Percentiles rank a stretch among this genome's conserved stretches.
Conservation (phyloP, 441 rosid genomes). For the Raphanus hybrid region DNA sequence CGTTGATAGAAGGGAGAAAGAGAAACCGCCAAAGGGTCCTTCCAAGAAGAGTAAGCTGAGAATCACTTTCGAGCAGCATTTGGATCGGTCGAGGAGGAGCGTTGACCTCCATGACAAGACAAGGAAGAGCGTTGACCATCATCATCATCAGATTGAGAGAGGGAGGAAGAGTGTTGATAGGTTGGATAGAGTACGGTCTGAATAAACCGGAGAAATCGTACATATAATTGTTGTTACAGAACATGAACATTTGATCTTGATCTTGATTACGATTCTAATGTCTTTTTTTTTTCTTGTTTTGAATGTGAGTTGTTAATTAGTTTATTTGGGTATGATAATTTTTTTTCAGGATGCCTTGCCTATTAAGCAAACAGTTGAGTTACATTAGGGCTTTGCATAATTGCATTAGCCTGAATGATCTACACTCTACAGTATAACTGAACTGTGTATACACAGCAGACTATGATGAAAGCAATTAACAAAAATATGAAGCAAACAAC, state of each 20-base stretch:
- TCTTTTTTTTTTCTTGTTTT: background rate
- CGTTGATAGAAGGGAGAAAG: slow-evolving; percentile 68
- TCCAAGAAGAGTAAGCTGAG: slow-evolving; percentile 52
- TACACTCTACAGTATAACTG: no score
- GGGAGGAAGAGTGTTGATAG: slow-evolving; percentile 89
- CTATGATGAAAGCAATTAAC: no score
- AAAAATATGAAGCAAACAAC: no score
- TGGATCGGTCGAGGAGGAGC: slow-evolving; percentile 84
- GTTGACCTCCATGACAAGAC: slow-evolving; percentile 89
- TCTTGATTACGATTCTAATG: slow-evolving; percentile 30
- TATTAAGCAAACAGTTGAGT: background rate
- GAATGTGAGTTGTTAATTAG: slow-evolving; percentile 29
- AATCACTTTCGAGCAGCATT: slow-evolving; percentile 66
- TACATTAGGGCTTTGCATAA: no score
- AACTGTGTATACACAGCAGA: no score
- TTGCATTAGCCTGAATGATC: no score
- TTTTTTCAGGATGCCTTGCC: background rate
- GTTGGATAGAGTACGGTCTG: slow-evolving; percentile 83
- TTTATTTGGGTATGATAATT: slow-evolving; percentile 22
- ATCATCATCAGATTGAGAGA: slow-evolving; percentile 54
- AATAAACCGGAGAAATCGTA: slow-evolving; percentile 44
- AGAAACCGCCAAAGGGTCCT: slow-evolving; percentile 44
- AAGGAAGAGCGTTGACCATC: slow-evolving; percentile 69
- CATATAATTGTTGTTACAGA: slow-evolving; percentile 28
- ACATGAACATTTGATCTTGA: slow-evolving; percentile 30